phyloP scores from a whole-genome alignment of 768 basidiomycete species.

The Boletellus emodensis region DNA sequence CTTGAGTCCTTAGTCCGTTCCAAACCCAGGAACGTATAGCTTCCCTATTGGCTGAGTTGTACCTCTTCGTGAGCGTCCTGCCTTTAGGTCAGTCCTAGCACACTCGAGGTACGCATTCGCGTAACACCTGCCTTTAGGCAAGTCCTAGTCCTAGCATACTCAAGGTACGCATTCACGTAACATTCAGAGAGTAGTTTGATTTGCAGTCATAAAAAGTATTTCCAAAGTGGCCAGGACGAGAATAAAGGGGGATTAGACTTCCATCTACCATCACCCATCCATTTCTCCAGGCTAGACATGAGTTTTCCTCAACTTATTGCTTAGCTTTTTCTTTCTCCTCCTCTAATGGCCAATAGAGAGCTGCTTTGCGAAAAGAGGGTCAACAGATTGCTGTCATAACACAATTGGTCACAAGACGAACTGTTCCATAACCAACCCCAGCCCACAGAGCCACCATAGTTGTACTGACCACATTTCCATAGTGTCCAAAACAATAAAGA shows the following conservation, averaged over 20 bases:
- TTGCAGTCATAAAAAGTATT: constrained; percentile 31
- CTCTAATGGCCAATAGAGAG: neutral
- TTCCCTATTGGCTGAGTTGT: too few relatives aligned
- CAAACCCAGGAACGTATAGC: too few relatives aligned
- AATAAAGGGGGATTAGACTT: constrained; percentile 33
- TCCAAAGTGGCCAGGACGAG: constrained; percentile 31
- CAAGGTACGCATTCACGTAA: too few relatives aligned
- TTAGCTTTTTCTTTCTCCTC: constrained; percentile 35
- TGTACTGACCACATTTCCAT: neutral
- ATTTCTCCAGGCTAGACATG: constrained; percentile 34
- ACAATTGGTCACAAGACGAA: neutral
- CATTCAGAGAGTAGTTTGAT: constrained; percentile 1
- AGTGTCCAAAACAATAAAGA: neutral
- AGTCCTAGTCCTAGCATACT: too few relatives aligned
- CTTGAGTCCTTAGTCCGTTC: too few relatives aligned
- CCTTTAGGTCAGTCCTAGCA: too few relatives aligned
- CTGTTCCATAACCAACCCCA: constrained; percentile 1
- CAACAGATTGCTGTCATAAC: neutral
- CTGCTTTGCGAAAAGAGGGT: neutral
- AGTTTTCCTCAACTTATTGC: constrained; percentile 34
- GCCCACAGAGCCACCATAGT: constrained; percentile 1
- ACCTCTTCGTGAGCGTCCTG: too few relatives aligned
- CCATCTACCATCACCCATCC: constrained; percentile 42
- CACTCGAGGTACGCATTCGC: too few relatives aligned
- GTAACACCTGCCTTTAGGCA: too few relatives aligned